A percentile compares a stretch with the other conserved stretches of the same genome.
These are phyloP conservation scores for Geranium incanum DNA, from an alignment of 441 rosid species.

Conservation along the genomic window DNA sequence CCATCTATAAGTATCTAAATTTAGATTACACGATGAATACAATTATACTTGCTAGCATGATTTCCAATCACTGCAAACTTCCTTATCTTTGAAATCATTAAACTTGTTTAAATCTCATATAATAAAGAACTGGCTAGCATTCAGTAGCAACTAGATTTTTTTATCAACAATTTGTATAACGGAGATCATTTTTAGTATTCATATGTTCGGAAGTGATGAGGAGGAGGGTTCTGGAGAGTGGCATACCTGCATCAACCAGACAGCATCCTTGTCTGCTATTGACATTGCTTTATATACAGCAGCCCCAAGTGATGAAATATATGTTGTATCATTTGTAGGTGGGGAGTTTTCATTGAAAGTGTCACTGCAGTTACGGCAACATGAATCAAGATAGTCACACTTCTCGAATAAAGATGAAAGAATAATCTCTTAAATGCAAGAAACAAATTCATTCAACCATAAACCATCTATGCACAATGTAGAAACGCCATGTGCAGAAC, in stretches of 20 bases:
- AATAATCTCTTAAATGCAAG: constrained; percentile 11
- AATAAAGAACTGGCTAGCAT: neutral
- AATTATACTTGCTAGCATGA: neutral
- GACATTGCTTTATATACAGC: constrained; percentile 96
- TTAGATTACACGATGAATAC: neutral
- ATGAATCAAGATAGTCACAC: neutral
- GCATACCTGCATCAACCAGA: constrained; percentile 97
- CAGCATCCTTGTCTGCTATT: constrained; percentile 74
- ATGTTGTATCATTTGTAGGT: constrained; percentile 71
- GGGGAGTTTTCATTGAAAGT: constrained; percentile 94
- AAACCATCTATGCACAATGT: neutral
- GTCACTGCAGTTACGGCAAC: constrained; percentile 48
- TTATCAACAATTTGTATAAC: neutral
- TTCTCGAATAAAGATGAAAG: neutral
- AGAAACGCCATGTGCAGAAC: neutral
- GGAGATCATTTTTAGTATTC: neutral
- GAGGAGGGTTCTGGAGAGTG: neutral
- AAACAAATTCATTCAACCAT: neutral
- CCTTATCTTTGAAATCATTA: neutral
- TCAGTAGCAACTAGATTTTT: neutral
- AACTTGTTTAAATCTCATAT: neutral
- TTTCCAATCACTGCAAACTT: constrained; percentile 1
- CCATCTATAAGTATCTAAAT: neutral
- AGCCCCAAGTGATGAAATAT: constrained; percentile 77
- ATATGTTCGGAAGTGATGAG: neutral